Base-by-base conservation (phyloP, 306 rosid species). In the Notholithocarpus densiflorus region DNA sequence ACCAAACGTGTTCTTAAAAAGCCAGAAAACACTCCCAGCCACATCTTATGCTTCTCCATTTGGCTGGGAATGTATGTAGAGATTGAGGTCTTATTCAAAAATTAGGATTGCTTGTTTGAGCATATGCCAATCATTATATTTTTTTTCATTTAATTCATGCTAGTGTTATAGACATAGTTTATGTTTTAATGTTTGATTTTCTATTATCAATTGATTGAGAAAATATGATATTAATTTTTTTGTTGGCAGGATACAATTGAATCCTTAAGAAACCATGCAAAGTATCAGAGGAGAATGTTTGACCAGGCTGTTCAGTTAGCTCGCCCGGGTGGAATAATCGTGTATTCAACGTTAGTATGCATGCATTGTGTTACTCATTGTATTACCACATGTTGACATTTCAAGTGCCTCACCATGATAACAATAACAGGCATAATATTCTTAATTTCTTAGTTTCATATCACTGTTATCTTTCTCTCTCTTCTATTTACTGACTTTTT, bases 291-390 rank as follows among this genome's bases (percentile, higher is more conserved):
- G 75, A 89, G 72, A 87, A 89, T 92, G 98, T 86, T 95, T 76
- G 97, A 95, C 80, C 98, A 95, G 83, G 98, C 98, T 76, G 96
- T 90, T 82, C 97, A 91, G 79, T 80, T 95, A 80, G 97, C 85
- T 79, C 88, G 93, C 20, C 89, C 96, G 0, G 98, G 98, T 54
- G 98, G 98, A 64, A 91, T 92, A 34, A 79, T 95, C 18, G 96
- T 95, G 61, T 95, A 95, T 83, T 95, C 98, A 82, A 95, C 98
- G 98, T 95, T 60, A 89, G 98, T 83, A 68, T 80, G 57, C 51
- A 32, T 79, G 75, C 32, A 23, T 68, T 19, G 56, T 77, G 75
- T 80, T 86, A 27, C 76, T 76, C 37, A 43, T 85, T 40, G 6
- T 78, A 62, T 29, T 64, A 64, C 70, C 40, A 31, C 72, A 64